Base-by-base conservation (phyloP, 2,329 filamentous ascomycete species). In the Cordyceps cicadae region DNA sequence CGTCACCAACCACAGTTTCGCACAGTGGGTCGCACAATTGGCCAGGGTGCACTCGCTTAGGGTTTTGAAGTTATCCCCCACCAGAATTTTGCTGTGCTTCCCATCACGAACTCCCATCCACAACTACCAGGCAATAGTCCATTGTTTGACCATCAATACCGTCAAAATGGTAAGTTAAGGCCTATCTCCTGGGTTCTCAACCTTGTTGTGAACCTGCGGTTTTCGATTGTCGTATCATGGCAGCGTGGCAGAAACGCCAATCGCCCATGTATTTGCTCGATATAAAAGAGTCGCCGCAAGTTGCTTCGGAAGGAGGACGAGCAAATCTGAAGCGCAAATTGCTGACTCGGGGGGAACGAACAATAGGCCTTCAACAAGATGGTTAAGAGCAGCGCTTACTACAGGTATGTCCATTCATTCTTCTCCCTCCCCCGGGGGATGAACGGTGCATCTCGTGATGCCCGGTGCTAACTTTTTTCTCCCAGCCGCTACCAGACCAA, bases 371-470 rank as follows among this genome's bases (percentile, higher is more conserved):
- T 92, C 88, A 86, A 90, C 85, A 97, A 97, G 87, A 80, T 88
- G 78, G 85, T 94, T 78, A 97, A 97, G 89, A 96, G 88, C 86
- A 92, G 88, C 81, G 89, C 94, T 77, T 99, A 97, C 91, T 97
- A 90, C 87, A 96, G 91, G 91, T 96, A 74, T 87, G 88, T 80
- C 63, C 12, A 15, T 43, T 39, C 3, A 24, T 12, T 43, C 1
- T n/a, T 5, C 9, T 2, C 26, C 19, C 11, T 59, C 2, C 26
- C 11, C 39, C 39, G 19, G 26, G 26, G 32, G 24, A 43, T 1
- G 9, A 19, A 37, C 34, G 8, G 11, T 9, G 11, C 34, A 37
- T 14, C 34, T 37, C 34, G 34, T 11, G 34, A 37, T 37, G 8
- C 34, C 34, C 19, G 29, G 62, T 64, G 54, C 70, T 74, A 63